Percentiles rank a stretch among this genome's conserved stretches.
Evolutionary conservation across 495 filamentous ascomycete species (phyloP).

Genomic region (Neurospora sp.): DNA sequence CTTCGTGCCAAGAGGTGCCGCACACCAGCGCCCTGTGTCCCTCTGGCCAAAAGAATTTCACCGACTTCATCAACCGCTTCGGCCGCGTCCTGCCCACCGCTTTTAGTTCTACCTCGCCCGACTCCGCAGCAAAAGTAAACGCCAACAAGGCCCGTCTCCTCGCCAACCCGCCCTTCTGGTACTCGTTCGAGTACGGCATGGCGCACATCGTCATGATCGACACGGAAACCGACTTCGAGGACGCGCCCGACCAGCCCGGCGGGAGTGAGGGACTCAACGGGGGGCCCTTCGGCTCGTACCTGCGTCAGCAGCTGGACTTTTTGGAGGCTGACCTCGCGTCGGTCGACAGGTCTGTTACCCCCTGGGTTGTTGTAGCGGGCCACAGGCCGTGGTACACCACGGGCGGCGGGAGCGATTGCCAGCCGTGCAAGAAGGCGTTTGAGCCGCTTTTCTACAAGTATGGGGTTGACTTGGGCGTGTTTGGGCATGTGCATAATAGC

Average conservation of each 20-base stretch:
- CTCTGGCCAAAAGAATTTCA: conserved; percentile 50
- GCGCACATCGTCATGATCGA: conserved; percentile 47
- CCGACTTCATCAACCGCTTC: conserved; percentile 48
- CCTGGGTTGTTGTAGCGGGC: conserved; percentile 50
- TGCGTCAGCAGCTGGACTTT: conserved; percentile 35
- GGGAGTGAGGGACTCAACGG: conserved; percentile 37
- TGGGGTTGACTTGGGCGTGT: conserved; percentile 51
- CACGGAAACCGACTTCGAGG: conserved; percentile 44
- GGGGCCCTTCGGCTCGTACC: conserved; percentile 40
- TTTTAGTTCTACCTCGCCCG: conserved; percentile 36
- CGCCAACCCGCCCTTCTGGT: conserved; percentile 54
- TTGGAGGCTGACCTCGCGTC: conserved; percentile 35
- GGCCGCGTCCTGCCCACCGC: conserved; percentile 39
- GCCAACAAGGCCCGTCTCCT: conserved; percentile 39
- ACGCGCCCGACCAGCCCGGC: conserved; percentile 34
- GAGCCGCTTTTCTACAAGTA: conserved; percentile 49
- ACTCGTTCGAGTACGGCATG: conserved; percentile 55
- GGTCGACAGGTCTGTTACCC: conserved; percentile 40
- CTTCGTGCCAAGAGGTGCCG: conserved; percentile 32
- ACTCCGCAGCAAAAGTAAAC: conserved; percentile 30
- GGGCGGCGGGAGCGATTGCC: conserved; percentile 31
- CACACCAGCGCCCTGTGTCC: conserved; percentile 38
- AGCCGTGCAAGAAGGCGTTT: conserved; percentile 45
- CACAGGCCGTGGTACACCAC: conserved; percentile 53
- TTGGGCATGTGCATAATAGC: conserved; percentile 49